Base-by-base conservation (phyloP, 2,329 filamentous ascomycete species). In the Fusarium temperatum region DNA sequence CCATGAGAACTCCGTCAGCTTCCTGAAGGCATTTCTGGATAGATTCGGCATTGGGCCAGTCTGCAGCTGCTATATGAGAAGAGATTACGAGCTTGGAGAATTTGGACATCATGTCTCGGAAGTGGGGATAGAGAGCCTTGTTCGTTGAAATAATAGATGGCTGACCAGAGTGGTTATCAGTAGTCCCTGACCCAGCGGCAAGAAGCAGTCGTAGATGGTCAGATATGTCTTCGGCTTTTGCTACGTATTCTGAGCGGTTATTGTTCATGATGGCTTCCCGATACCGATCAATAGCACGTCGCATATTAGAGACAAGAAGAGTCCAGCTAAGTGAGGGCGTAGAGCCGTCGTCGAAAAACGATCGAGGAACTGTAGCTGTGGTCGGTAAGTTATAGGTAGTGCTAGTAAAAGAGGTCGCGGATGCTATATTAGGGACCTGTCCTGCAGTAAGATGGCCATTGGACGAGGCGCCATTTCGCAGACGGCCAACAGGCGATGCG, bases 101-200 rank as follows among this genome's bases (percentile, higher is more conserved):
- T 78, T 97, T 95, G 50, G 96, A 98, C 96, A 99, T 99, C 92
- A 98, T 98, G 81, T 98, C 96, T 61, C 96, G 89, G 84, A 99
- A 99, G 83, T 98, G 95, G 30, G 96, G 96, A 80, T 98, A 98
- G 22, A 99, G 86, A 0, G 95, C 94, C 82, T 98, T 98, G 86
- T 99, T 99, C 10, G 94, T 97, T 12, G 95, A 98, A 68, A 99
- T 99, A 78, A 99, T 98, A n/a, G 96, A 98, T 9, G 96, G 96
- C 77, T 98, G 97, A 47, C 96, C 96, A 26, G 96, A 98, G 82
- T 99, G 96, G 80, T 99, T 99, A 83, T 99, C 96, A 1, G 96
- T 99, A 4, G 96, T 99, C 63, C 96, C 95, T 39, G 96, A 99
- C 14, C 95, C 96, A 63, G 96, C 96, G 36, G 95, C 95, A n/a